These are phyloP conservation scores for Saitozyma podzolica DNA, from an alignment of 768 basidiomycete species.

Conservation along the genomic window DNA sequence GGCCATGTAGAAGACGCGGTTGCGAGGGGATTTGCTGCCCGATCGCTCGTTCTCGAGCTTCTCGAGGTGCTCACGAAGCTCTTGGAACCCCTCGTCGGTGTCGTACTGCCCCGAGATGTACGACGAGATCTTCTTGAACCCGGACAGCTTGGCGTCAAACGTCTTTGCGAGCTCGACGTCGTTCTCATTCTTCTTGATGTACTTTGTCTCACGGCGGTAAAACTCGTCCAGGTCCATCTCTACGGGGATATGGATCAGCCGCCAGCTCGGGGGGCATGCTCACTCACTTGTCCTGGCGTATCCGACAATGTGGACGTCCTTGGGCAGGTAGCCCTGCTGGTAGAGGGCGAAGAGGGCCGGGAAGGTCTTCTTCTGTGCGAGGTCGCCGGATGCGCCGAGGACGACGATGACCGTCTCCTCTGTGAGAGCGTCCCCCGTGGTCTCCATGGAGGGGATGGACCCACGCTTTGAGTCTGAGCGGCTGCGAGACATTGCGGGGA, in stretches of 20 bases:
- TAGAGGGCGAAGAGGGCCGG: conserved; percentile 92
- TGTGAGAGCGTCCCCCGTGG: conserved; percentile 67
- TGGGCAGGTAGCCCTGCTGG: conserved; percentile 74
- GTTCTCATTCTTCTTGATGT: conserved; percentile 73
- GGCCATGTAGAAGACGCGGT: conserved; percentile 92
- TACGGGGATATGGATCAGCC: conserved; percentile 5
- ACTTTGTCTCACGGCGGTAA: conserved; percentile 75
- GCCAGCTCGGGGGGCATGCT: neutral
- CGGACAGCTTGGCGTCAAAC: conserved; percentile 61
- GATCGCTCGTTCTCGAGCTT: conserved; percentile 72
- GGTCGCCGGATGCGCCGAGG: conserved; percentile 92
- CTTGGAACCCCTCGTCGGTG: conserved; percentile 72
- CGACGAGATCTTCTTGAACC: conserved; percentile 76
- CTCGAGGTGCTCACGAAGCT: conserved; percentile 72
- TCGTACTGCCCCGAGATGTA: conserved; percentile 91
- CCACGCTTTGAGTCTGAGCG: conserved; percentile 54
- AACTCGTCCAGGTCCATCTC: conserved; percentile 62
- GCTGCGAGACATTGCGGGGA: neutral
- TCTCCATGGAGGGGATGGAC: conserved; percentile 87
- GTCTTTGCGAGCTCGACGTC: conserved; percentile 62
- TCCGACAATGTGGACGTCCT: conserved; percentile 83
- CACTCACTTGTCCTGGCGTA: conserved; percentile 79
- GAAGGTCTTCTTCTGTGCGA: conserved; percentile 99
- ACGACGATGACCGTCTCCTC: conserved; percentile 90
- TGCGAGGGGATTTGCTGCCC: conserved; percentile 53